These are phyloP conservation scores for Barnettozyma sp. DNA, from an alignment of 805 yeast species.

Conservation along the genomic window DNA sequence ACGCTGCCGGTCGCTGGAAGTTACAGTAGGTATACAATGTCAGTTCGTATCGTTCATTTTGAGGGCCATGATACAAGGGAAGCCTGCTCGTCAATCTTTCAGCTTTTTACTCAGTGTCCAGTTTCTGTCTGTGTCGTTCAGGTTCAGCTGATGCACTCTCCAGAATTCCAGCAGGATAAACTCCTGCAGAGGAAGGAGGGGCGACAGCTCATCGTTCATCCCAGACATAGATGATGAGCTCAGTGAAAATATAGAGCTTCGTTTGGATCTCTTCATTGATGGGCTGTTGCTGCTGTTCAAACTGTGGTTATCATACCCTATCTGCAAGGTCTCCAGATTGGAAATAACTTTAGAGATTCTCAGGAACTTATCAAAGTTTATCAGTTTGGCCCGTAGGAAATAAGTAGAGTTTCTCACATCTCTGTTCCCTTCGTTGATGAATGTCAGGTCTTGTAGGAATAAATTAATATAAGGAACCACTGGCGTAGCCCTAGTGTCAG, in stretches of 20 bases:
- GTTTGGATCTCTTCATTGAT: conserved; percentile 17
- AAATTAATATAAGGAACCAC: conserved; percentile 71
- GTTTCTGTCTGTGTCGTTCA: conserved; percentile 57
- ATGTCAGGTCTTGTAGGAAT: conserved; percentile 72
- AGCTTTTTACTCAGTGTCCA: conserved; percentile 58
- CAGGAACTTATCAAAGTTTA: conserved; percentile 68
- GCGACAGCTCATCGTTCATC: conserved; percentile 25
- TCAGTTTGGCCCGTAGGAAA: conserved; percentile 40
- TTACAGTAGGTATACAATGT: too few relatives aligned
- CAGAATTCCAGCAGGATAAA: conserved; percentile 61
- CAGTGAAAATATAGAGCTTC: conserved; percentile 23
- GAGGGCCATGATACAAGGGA: too few relatives aligned
- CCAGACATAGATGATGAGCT: conserved; percentile 13
- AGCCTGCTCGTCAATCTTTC: conserved; percentile 8
- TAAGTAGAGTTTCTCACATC: conserved; percentile 54
- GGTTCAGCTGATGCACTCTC: conserved; percentile 57
- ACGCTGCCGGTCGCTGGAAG: too few relatives aligned
- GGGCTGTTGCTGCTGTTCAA: conserved; percentile 7
- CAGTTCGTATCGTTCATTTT: conserved; percentile 2
- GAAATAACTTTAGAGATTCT: conserved; percentile 60
- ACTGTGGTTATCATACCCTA: conserved; percentile 36
- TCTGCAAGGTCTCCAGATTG: conserved; percentile 62
- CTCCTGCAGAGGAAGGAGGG: conserved; percentile 35
- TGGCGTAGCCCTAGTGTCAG: conserved; percentile 42
- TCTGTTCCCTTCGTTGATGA: conserved; percentile 76